Conservation (phyloP, 805 yeast species). For the Kodamaea laetipori region DNA sequence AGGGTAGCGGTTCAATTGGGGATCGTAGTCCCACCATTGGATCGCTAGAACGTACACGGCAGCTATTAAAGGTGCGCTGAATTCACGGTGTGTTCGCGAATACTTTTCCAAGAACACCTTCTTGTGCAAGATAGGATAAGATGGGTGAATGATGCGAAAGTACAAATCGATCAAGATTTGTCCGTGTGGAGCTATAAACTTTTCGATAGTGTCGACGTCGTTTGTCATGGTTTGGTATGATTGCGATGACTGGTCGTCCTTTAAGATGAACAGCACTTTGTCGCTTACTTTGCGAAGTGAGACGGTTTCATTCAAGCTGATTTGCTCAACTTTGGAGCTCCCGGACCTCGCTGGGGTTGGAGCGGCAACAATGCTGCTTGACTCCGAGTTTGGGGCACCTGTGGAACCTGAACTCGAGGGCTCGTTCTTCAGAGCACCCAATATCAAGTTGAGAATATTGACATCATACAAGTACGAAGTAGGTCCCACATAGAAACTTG, state of each 20-base stretch:
- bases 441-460: conserved; percentile 63
- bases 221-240: conserved; percentile 68
- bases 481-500: conserved; percentile 86
- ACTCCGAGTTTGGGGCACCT: conserved; percentile 11
- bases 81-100: conserved; percentile 85
- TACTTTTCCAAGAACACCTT: conserved; percentile 90
- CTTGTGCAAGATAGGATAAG: conserved; percentile 88
- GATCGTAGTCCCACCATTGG: conserved; percentile 93
- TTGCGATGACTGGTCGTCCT: conserved; percentile 78
- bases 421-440: conserved; percentile 24
- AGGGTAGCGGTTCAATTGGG: conserved; percentile 69
- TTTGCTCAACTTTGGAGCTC: conserved; percentile 62
- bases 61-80: conserved; percentile 87
- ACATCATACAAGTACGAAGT: conserved; percentile 78
- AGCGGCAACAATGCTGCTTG: conserved; percentile 8
- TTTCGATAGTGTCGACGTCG: conserved; percentile 82
- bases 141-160: conserved; percentile 85
- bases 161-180: conserved; percentile 75
- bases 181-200: conserved; percentile 90
- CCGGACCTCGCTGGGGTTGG: conserved; percentile 9
- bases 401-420: conserved; percentile 4
- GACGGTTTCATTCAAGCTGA: conserved; percentile 65
- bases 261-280: conserved; percentile 70
- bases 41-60: conserved; percentile 86
- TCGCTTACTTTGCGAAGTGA: conserved; percentile 79